These are phyloP conservation scores for Oryza nivara DNA, from an alignment of 176 grass and related monocot genomes.

Conservation along the genomic window DNA sequence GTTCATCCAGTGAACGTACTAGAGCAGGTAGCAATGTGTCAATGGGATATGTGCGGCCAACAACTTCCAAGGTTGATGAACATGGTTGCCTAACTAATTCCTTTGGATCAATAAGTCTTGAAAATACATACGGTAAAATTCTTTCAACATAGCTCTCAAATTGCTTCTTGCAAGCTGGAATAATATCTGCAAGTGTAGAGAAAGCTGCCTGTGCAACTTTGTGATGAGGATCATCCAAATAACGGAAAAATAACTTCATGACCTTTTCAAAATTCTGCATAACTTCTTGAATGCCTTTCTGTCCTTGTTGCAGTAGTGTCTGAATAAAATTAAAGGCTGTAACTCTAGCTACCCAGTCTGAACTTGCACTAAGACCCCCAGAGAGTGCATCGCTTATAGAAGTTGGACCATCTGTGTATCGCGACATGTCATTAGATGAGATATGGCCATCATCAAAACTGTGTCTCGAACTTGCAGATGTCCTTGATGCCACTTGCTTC, in stretches of 20 bases:
- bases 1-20: slow-evolving; percentile 89
- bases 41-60: slow-evolving; percentile 73
- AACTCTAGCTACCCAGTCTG: slow-evolving; percentile 86
- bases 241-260: slow-evolving; percentile 82
- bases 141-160: slow-evolving; percentile 82
- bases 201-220: slow-evolving; percentile 90
- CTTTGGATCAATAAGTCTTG: slow-evolving; percentile 75
- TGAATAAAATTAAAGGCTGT: slow-evolving; percentile 80
- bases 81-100: slow-evolving; percentile 79
- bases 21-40: slow-evolving; percentile 85
- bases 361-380: slow-evolving; percentile 79
- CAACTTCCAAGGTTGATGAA: slow-evolving; percentile 66
- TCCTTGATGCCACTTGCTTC: slow-evolving; percentile 78
- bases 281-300: slow-evolving; percentile 84
- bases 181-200: slow-evolving; percentile 83
- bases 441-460: slow-evolving; percentile 68
- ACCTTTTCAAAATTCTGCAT: slow-evolving; percentile 87
- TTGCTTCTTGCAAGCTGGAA: slow-evolving; percentile 79
- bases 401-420: slow-evolving; percentile 59
- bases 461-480: slow-evolving; percentile 54
- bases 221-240: slow-evolving; percentile 95
- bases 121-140: slow-evolving; percentile 80
- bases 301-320: slow-evolving; percentile 81
- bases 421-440: slow-evolving; percentile 51
- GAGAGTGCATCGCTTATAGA: slow-evolving; percentile 77